Evolutionary conservation across 371 early-diverging fungal genomes (phyloP).

Genomic region (Syncephalastrum racemosum): DNA sequence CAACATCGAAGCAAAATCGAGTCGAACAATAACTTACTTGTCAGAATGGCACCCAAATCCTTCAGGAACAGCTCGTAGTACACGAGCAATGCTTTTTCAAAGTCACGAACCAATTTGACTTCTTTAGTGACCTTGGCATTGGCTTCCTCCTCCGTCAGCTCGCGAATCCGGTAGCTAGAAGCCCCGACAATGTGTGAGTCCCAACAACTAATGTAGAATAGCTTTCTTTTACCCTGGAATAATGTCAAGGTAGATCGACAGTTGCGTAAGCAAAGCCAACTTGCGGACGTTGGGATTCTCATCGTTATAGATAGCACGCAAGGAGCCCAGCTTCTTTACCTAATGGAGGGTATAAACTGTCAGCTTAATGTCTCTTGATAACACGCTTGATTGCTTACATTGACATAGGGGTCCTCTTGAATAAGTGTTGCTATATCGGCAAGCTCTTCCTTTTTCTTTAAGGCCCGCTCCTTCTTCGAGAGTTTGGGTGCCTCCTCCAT

Average conservation of each 20-base stretch:
- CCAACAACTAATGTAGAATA: background rate
- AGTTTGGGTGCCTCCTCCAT: slow-evolving; percentile 16
- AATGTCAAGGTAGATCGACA: slow-evolving; percentile 92
- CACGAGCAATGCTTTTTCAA: slow-evolving; percentile 77
- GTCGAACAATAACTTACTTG: slow-evolving; percentile 24
- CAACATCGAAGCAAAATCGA: background rate
- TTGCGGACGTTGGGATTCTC: slow-evolving; percentile 60
- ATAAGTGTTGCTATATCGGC: slow-evolving; percentile 73
- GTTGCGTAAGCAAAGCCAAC: slow-evolving; percentile 79
- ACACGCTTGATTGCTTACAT: slow-evolving; percentile 33
- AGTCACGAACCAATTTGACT: slow-evolving; percentile 81
- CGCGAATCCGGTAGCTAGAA: slow-evolving; percentile 82
- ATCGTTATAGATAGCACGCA: slow-evolving; percentile 62
- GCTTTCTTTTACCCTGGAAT: slow-evolving; percentile 69
- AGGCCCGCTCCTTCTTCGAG: slow-evolving; percentile 54
- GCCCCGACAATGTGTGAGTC: background rate
- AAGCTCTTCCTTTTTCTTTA: slow-evolving; percentile 76
- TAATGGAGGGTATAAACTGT: slow-evolving; percentile 13
- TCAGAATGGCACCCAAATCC: slow-evolving; percentile 50
- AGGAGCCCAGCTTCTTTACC: slow-evolving; percentile 59
- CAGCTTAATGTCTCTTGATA: background rate
- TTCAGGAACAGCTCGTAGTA: slow-evolving; percentile 85
- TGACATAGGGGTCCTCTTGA: slow-evolving; percentile 80
- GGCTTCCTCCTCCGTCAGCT: slow-evolving; percentile 80
- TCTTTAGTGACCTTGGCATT: slow-evolving; percentile 80